These are phyloP conservation scores for Ogataea zsoltii DNA, from an alignment of 805 yeast species.

Conservation along the genomic window DNA sequence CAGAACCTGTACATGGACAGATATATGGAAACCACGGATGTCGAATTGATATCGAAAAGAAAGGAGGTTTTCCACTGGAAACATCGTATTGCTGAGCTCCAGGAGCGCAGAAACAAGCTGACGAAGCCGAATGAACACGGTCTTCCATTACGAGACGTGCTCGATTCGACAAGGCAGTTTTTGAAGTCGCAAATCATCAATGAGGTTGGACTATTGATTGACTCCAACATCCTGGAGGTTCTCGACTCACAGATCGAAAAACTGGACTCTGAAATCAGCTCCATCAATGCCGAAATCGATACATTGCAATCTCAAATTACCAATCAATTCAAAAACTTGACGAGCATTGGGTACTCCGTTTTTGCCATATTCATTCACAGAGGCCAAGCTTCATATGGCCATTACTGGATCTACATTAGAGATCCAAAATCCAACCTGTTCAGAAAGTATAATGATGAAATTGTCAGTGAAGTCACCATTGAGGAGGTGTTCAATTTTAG, in stretches of 20 bases:
- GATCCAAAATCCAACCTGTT: constrained; percentile 69
- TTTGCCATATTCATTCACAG: constrained; percentile 94
- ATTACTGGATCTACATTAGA: constrained; percentile 92
- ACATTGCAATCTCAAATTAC: constrained; percentile 51
- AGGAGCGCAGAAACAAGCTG: constrained; percentile 43
- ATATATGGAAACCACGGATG: constrained; percentile 71
- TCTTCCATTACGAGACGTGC: constrained; percentile 48
- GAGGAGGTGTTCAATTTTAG: constrained; percentile 67
- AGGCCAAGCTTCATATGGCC: constrained; percentile 96
- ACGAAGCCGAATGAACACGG: constrained; percentile 50
- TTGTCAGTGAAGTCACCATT: constrained; percentile 76
- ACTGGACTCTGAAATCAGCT: constrained; percentile 47
- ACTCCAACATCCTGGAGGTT: constrained; percentile 47
- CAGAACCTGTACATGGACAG: constrained; percentile 84
- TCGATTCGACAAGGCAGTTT: constrained; percentile 58
- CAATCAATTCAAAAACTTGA: constrained; percentile 62
- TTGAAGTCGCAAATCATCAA: constrained; percentile 43
- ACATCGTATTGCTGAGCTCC: constrained; percentile 46
- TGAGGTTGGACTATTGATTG: constrained; percentile 39
- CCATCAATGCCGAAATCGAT: constrained; percentile 40
- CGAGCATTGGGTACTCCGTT: constrained; percentile 70
- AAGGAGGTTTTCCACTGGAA: constrained; percentile 66
- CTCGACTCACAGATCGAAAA: constrained; percentile 47
- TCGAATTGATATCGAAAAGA: constrained; percentile 51
- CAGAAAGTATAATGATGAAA: constrained; percentile 92